These are phyloP conservation scores for Mrakia frigida DNA, from an alignment of 768 basidiomycete genomes.

Conservation along the genomic window DNA sequence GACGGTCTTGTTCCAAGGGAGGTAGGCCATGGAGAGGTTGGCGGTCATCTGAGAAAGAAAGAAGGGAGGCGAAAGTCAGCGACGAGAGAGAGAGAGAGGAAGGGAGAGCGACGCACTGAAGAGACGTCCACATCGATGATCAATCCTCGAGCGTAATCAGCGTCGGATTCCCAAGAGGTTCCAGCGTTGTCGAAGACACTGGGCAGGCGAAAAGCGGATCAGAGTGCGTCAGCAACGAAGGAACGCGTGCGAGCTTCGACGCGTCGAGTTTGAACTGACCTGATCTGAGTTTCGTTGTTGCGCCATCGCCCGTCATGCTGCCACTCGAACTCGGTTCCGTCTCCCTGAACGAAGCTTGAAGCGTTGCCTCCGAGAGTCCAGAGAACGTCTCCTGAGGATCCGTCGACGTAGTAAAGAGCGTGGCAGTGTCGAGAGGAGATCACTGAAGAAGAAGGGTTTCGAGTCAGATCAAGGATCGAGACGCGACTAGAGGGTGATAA, in stretches of 20 bases:
- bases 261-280: too few relatives aligned
- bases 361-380: conserved; percentile 38
- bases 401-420: conserved; percentile 38
- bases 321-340: conserved; percentile 34
- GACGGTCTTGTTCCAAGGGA: conserved; percentile 28
- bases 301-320: conserved; percentile 34
- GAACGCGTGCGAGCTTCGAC: too few relatives aligned
- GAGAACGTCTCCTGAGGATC: conserved; percentile 34
- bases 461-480: too few relatives aligned
- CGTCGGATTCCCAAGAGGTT: conserved; percentile 33
- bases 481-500: neutral
- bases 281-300: conserved; percentile 31
- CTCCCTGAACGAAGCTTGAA: conserved; percentile 36
- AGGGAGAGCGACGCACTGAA: neutral
- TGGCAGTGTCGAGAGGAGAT: conserved; percentile 38
- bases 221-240: too few relatives aligned
- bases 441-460: conserved; percentile 18
- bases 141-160: conserved; percentile 35
- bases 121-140: conserved; percentile 36
- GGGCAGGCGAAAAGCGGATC: too few relatives aligned
- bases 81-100: too few relatives aligned
- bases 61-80: too few relatives aligned
- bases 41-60: conserved; percentile 29
- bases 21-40: conserved; percentile 27
- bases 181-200: conserved; percentile 41